Percentiles rank a stretch among this genome's conserved stretches.
phyloP scores from a whole-genome alignment of 176 grass and related monocot genomes.

The Cenchrus purpureus region DNA sequence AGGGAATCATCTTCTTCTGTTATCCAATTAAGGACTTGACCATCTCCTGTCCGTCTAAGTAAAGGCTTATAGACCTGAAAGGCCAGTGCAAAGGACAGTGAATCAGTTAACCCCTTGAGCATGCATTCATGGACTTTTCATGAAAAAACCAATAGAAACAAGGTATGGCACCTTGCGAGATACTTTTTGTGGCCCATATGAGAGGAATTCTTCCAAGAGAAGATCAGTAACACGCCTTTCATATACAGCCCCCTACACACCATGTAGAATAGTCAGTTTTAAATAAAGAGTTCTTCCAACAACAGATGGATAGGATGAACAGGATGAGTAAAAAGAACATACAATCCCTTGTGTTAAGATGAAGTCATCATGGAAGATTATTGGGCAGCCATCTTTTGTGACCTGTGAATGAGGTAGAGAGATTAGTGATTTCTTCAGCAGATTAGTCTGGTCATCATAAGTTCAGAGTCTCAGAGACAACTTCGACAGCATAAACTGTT shows the following conservation, averaged over 20 bases:
- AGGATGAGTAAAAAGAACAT: conserved; percentile 40
- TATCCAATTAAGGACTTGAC: conserved; percentile 63
- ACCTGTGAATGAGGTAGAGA: conserved; percentile 57
- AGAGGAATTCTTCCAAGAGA: conserved; percentile 76
- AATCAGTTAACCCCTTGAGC: neutral
- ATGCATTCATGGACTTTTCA: neutral
- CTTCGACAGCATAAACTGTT: neutral
- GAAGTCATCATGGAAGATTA: conserved; percentile 92
- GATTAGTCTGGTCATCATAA: conserved; percentile 16
- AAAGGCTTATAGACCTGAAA: conserved; percentile 72
- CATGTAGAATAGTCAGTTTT: conserved; percentile 11
- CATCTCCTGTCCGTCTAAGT: conserved; percentile 72
- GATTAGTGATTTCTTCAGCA: conserved; percentile 7
- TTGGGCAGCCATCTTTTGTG: conserved; percentile 76
- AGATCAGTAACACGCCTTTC: conserved; percentile 77
- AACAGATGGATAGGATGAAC: neutral
- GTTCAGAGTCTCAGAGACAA: neutral
- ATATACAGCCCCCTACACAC: conserved; percentile 51
- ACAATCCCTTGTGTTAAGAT: conserved; percentile 66
- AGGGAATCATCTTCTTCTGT: conserved; percentile 68
- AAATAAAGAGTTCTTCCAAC: conserved; percentile 9
- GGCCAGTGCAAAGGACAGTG: neutral
- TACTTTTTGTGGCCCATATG: conserved; percentile 76
- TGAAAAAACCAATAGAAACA: neutral
- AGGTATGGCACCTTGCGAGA: conserved; percentile 46